Evolutionary conservation across 2,329 filamentous ascomycete species (phyloP).

Genomic region (Botryosphaeria dothidea): DNA sequence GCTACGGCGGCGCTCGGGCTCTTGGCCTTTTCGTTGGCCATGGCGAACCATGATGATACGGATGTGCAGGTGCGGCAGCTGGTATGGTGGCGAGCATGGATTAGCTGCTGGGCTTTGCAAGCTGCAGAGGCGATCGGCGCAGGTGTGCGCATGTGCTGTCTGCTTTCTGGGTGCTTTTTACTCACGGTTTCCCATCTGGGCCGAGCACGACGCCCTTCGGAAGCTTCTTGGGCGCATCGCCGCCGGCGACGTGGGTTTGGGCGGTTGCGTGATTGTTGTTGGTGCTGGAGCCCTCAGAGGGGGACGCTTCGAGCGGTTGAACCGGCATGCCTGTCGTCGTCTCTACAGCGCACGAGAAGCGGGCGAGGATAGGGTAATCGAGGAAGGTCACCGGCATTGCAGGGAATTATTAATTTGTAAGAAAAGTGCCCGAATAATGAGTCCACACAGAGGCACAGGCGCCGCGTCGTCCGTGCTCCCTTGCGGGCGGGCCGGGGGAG

Average conservation of each 20-base stretch:
- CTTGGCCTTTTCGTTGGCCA: conserved; percentile 54
- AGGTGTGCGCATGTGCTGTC: too few relatives aligned
- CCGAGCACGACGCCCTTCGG: conserved; percentile 74
- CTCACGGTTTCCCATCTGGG: conserved; percentile 83
- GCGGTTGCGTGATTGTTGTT: conserved; percentile 18
- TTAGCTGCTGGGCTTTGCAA: background rate
- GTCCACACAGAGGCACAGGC: background rate
- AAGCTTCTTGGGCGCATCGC: conserved; percentile 52
- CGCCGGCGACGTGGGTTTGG: conserved; percentile 7
- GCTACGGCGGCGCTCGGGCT: conserved; percentile 31
- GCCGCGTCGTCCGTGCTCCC: background rate
- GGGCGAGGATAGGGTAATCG: conserved; percentile 39
- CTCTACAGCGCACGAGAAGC: conserved; percentile 40
- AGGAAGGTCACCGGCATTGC: conserved; percentile 36
- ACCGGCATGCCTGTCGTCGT: conserved; percentile 38
- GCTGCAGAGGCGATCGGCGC: too few relatives aligned
- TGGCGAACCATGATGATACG: conserved; percentile 59
- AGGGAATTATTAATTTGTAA: conserved; percentile 5
- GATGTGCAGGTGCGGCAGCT: conserved; percentile 74
- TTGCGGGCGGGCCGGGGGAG: background rate
- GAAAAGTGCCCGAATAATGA: background rate
- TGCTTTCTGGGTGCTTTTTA: background rate
- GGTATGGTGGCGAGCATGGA: conserved; percentile 1
- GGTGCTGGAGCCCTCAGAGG: conserved; percentile 22
- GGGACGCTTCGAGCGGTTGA: conserved; percentile 35